Evolutionary conservation across 768 basidiomycete genomes (phyloP).

Genomic region (Suillus americanus): DNA sequence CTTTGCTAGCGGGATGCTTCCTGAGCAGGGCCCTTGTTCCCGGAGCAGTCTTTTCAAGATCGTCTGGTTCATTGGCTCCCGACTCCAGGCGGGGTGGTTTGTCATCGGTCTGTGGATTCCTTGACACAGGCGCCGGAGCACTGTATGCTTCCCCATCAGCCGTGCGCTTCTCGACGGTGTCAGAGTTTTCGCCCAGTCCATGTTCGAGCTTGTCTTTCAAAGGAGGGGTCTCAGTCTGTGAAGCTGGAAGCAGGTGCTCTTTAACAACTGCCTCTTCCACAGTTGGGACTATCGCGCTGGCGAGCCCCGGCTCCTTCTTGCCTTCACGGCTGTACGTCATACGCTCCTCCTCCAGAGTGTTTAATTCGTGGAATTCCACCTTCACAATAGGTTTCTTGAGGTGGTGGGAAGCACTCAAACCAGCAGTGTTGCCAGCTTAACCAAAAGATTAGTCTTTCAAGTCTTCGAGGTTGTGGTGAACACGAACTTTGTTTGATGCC

Average conservation of each 20-base stretch:
- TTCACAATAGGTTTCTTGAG: slow-evolving; percentile 33
- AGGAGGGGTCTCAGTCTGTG: slow-evolving; percentile 28
- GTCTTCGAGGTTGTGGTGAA: neutral
- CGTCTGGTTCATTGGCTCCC: slow-evolving; percentile 42
- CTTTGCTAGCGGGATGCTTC: slow-evolving; percentile 53
- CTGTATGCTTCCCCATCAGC: slow-evolving; percentile 49
- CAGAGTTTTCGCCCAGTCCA: slow-evolving; percentile 17
- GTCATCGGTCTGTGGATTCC: slow-evolving; percentile 40
- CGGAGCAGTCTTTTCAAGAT: slow-evolving; percentile 50
- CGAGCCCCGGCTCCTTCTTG: slow-evolving; percentile 52
- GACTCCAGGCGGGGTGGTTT: slow-evolving; percentile 47
- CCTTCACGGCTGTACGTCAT: slow-evolving; percentile 54
- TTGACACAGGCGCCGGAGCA: slow-evolving; percentile 53
- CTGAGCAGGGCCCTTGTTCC: slow-evolving; percentile 50
- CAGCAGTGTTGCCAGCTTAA: slow-evolving; percentile 45
- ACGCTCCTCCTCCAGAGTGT: slow-evolving; percentile 45
- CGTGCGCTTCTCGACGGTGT: slow-evolving; percentile 32
- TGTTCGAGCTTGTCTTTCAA: slow-evolving; percentile 28
- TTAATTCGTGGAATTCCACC: neutral
- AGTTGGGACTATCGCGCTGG: slow-evolving; percentile 63
- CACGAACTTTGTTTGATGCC: slow-evolving; percentile 51
- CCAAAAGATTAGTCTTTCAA: slow-evolving; percentile 8
- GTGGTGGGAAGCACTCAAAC: slow-evolving; percentile 34
- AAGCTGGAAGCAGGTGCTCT: slow-evolving; percentile 44
- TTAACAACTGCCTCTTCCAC: slow-evolving; percentile 64